Conservation (phyloP, 2,329 filamentous ascomycete genomes). For the Coniochaeta pulveracea region DNA sequence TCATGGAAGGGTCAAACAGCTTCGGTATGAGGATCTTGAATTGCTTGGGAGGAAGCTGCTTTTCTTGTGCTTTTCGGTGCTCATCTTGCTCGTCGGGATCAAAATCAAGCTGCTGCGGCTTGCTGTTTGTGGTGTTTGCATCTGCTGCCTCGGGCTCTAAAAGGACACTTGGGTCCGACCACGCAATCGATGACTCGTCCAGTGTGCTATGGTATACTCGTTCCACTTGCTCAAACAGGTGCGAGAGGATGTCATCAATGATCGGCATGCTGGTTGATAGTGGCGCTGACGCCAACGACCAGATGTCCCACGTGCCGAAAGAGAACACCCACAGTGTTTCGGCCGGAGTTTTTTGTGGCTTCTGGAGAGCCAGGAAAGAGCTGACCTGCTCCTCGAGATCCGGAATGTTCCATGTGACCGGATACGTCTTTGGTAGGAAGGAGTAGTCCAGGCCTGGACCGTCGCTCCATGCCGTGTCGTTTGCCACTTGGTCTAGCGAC, state of each 20-base stretch:
- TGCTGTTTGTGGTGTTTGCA: slow-evolving; percentile 2
- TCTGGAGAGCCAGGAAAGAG: slow-evolving; percentile 29
- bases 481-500: slow-evolving; percentile 22
- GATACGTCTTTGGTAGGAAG: slow-evolving; percentile 30
- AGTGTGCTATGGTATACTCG: slow-evolving; percentile 31
- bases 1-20: slow-evolving; percentile 40
- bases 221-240: slow-evolving; percentile 34
- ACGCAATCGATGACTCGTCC: slow-evolving; percentile 29
- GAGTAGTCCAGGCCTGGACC: slow-evolving; percentile 29
- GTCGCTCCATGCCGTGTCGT: slow-evolving; percentile 18
- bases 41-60: slow-evolving; percentile 7
- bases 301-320: slow-evolving; percentile 44
- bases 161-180: slow-evolving; percentile 34
- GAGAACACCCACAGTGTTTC: slow-evolving; percentile 42
- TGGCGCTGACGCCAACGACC: slow-evolving; percentile 37
- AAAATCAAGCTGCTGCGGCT: too few relatives aligned
- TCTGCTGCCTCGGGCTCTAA: slow-evolving; percentile 7
- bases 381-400: slow-evolving; percentile 34
- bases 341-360: slow-evolving; percentile 20
- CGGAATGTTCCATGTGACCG: slow-evolving; percentile 22
- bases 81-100: too few relatives aligned
- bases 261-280: slow-evolving; percentile 22
- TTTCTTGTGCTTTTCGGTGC: slow-evolving; percentile 14
- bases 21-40: slow-evolving; percentile 41
- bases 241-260: slow-evolving; percentile 23